phyloP scores from a whole-genome alignment of 495 filamentous ascomycete species.

The Pyrenula massariospora region DNA sequence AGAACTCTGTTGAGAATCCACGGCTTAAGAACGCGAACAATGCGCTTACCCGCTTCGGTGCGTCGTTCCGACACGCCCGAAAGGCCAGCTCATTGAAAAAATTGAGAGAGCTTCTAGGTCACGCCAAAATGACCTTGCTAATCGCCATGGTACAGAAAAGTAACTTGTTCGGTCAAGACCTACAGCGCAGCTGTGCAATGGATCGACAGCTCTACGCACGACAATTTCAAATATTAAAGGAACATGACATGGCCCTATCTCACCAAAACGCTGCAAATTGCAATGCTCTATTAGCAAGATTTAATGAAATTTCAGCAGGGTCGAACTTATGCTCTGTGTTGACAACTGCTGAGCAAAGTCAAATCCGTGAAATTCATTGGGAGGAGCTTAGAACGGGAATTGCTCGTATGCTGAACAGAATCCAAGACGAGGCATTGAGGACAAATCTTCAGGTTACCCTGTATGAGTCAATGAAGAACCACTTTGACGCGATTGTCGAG shows the following conservation, averaged over 20 bases:
- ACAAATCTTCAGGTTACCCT: not conserved
- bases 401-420: not conserved
- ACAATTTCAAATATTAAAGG: not conserved
- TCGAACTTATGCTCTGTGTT: not conserved
- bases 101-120: not conserved
- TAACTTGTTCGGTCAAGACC: not conserved
- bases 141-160: not conserved
- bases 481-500: not conserved
- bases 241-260: not conserved
- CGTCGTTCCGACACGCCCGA: not conserved
- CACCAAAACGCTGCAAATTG: not conserved
- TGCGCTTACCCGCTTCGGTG: not conserved
- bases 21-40: not conserved
- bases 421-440: not conserved
- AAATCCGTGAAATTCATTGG: not conserved
- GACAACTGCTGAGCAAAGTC: not conserved
- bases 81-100: not conserved
- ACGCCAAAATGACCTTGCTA: not conserved
- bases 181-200: not conserved
- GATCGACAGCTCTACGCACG: not conserved
- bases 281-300: not conserved
- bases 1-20: not conserved
- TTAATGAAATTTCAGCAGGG: not conserved
- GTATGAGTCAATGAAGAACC: not conserved
- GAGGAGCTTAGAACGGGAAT: not conserved